These are phyloP conservation scores for Globisporangium recalcitrans DNA, from an alignment of 352 stramenopile genomes.

Conservation along the genomic window DNA sequence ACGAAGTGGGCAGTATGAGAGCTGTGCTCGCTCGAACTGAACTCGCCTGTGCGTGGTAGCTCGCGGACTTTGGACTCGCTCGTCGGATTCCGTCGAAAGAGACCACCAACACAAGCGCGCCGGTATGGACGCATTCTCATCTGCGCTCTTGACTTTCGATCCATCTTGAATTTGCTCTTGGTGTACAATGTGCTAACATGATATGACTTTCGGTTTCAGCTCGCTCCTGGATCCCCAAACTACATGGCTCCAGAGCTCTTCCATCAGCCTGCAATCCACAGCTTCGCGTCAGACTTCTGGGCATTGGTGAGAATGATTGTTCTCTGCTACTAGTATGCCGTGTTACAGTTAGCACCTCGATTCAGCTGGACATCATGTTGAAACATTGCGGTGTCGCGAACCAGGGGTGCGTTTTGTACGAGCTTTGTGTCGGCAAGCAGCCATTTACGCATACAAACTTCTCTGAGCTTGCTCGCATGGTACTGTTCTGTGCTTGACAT, in stretches of 20 bases:
- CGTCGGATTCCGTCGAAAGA: conserved; percentile 69
- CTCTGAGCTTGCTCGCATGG: conserved; percentile 59
- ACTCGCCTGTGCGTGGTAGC: conserved; percentile 21
- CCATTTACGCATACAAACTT: conserved; percentile 76
- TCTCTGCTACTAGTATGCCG: background rate
- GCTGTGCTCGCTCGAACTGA: background rate
- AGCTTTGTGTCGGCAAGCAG: conserved; percentile 58
- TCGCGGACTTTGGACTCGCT: conserved; percentile 88
- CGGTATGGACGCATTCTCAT: conserved; percentile 23
- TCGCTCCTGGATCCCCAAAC: conserved; percentile 71
- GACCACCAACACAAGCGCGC: conserved; percentile 18
- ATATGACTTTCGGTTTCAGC: conserved; percentile 16
- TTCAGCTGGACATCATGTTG: too few species aligned
- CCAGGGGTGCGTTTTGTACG: conserved; percentile 77
- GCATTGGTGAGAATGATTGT: conserved; percentile 39
- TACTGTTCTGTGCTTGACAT: conserved; percentile 17
- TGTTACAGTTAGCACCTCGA: too few species aligned
- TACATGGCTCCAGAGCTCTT: conserved; percentile 94
- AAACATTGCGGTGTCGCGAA: background rate
- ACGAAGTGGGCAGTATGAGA: background rate
- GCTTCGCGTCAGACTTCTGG: conserved; percentile 89
- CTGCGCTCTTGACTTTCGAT: background rate
- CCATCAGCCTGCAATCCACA: conserved; percentile 73
- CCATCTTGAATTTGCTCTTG: background rate
- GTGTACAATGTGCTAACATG: background rate